These are phyloP conservation scores for Chalciporus sphaerocephalus DNA, from an alignment of 768 basidiomycete species.

Conservation along the genomic window DNA sequence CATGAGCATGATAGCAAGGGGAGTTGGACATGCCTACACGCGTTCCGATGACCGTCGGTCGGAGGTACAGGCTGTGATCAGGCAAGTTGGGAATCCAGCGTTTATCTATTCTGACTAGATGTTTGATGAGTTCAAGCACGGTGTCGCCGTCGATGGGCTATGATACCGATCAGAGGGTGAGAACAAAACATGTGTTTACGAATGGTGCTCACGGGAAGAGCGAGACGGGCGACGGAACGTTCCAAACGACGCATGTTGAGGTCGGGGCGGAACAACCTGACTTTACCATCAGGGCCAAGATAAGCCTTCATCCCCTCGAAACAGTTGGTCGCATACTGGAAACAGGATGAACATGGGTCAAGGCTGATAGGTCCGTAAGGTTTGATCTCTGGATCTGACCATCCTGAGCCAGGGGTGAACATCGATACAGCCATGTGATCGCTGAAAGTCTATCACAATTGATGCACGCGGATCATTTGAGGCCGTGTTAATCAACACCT, in stretches of 20 bases:
- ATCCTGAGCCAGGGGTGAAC: constrained; percentile 61
- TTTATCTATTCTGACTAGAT: constrained; percentile 64
- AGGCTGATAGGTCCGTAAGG: constrained; percentile 59
- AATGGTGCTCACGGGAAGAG: too few species aligned
- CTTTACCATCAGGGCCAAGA: constrained; percentile 62
- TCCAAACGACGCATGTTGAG: constrained; percentile 82
- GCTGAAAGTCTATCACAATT: constrained; percentile 45
- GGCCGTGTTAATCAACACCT: neutral
- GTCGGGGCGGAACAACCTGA: constrained; percentile 77
- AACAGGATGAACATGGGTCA: constrained; percentile 51
- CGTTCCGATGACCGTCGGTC: constrained; percentile 66
- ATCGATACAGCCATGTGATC: constrained; percentile 75
- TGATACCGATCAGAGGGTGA: too few species aligned
- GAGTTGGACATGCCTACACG: too few species aligned
- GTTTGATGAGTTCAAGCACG: constrained; percentile 53
- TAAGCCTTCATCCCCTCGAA: constrained; percentile 80
- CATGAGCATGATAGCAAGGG: too few species aligned
- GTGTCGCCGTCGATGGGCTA: constrained; percentile 44
- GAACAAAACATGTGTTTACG: too few species aligned
- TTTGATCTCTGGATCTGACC: constrained; percentile 69
- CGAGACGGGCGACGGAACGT: constrained; percentile 63
- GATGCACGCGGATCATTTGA: too few species aligned
- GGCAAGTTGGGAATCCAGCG: constrained; percentile 77
- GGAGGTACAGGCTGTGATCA: constrained; percentile 83
- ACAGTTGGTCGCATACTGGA: constrained; percentile 58